Evolutionary conservation across 2,329 filamentous ascomycete species (phyloP).

Genomic region (Arthrobotrys conoides): DNA sequence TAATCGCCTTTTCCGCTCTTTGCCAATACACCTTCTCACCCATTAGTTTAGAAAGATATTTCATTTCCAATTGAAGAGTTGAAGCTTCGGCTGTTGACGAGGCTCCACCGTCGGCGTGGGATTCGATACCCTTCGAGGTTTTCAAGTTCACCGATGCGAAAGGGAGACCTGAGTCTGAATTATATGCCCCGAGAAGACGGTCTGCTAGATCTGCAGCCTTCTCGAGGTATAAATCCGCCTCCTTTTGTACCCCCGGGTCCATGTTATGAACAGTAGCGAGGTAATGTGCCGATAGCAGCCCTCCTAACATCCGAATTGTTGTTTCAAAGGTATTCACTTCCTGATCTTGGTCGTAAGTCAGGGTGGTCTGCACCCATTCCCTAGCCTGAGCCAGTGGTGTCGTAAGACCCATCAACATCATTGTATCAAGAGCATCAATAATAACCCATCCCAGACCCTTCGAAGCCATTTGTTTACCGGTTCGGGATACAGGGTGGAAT

Average conservation of each 20-base stretch:
- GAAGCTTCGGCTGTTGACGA: conserved; percentile 95
- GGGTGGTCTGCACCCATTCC: conserved; percentile 85
- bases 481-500: conserved; percentile 86
- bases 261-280: conserved; percentile 86
- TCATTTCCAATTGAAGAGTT: conserved; percentile 93
- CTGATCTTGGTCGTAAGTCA: conserved; percentile 91
- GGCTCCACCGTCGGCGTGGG: conserved; percentile 86
- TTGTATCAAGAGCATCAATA: conserved; percentile 92
- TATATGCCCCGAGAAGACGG: conserved; percentile 86
- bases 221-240: conserved; percentile 90
- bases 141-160: conserved; percentile 91
- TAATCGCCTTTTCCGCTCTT: conserved; percentile 89
- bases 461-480: conserved; percentile 84
- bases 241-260: conserved; percentile 80
- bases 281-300: conserved; percentile 92
- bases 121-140: conserved; percentile 80
- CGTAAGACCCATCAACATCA: conserved; percentile 98
- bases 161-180: conserved; percentile 87
- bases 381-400: conserved; percentile 85
- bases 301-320: conserved; percentile 96
- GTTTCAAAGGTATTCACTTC: conserved; percentile 99
- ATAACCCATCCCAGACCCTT: conserved; percentile 98
- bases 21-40: conserved; percentile 95
- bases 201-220: conserved; percentile 95
- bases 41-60: conserved; percentile 94